Percentiles rank a stretch among this genome's conserved stretches.
These are phyloP conservation scores for Trichosanthes truncata DNA, from an alignment of 306 rosid genomes.

Conservation along the genomic window DNA sequence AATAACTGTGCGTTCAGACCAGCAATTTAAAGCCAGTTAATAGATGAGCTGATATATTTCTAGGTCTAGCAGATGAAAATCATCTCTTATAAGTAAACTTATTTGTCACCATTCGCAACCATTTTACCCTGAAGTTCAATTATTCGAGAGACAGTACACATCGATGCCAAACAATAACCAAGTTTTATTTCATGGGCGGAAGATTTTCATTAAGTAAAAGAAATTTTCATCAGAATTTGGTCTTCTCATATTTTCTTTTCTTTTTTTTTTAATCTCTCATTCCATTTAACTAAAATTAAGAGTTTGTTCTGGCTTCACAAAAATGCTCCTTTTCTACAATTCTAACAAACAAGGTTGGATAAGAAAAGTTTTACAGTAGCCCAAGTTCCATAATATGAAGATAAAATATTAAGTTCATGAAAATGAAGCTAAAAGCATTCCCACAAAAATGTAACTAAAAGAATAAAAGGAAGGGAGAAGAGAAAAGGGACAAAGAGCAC, in stretches of 20 bases:
- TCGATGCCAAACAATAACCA: not conserved
- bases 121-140: conserved; percentile 5
- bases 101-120: not conserved
- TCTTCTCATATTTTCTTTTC: not conserved
- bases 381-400: not conserved
- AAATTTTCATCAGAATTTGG: not conserved
- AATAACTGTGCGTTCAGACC: not conserved
- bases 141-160: not conserved
- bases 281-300: not conserved
- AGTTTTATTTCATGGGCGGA: not conserved
- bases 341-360: not conserved
- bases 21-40: conserved; percentile 5
- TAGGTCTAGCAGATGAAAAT: conserved; percentile 8
- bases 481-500: conserved; percentile 10
- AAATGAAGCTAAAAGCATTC: not conserved
- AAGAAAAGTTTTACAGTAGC: not conserved
- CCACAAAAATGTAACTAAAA: not conserved
- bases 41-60: not conserved
- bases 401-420: not conserved
- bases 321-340: not conserved
- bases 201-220: not conserved
- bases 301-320: not conserved
- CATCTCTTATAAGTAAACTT: not conserved
- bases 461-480: not conserved
- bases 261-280: not conserved